Evolutionary conservation across 2,329 filamentous ascomycete species (phyloP).

Genomic region (Neophaeococcomyces mojaviensis): DNA sequence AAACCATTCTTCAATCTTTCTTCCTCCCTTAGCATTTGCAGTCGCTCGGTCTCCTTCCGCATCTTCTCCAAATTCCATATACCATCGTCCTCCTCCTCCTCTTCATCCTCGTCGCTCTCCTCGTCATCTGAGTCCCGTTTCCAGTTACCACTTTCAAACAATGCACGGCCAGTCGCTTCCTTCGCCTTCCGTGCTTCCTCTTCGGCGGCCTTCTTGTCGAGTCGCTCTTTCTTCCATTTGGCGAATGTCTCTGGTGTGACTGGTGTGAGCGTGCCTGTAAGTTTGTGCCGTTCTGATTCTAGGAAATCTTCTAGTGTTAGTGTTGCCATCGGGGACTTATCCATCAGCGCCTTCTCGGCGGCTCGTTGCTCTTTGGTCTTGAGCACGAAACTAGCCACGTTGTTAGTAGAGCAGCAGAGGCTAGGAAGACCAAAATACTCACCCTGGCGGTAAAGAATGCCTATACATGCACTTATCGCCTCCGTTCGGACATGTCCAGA

Average conservation of each 20-base stretch:
- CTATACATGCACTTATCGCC: constrained; percentile 98
- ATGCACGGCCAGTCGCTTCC: constrained; percentile 86
- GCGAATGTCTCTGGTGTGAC: constrained; percentile 89
- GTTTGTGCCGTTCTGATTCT: constrained; percentile 90
- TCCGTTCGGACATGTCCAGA: constrained; percentile 95
- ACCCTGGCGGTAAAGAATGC: constrained; percentile 91
- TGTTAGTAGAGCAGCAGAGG: constrained; percentile 16
- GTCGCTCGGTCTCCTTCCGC: constrained; percentile 72
- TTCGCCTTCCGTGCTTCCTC: constrained; percentile 83
- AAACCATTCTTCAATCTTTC: constrained; percentile 45
- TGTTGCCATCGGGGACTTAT: constrained; percentile 91
- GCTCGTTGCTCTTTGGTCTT: constrained; percentile 97
- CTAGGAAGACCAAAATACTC: constrained; percentile 35
- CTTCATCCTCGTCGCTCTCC: constrained; percentile 46
- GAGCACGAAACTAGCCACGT: constrained; percentile 65
- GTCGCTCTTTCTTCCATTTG: constrained; percentile 91
- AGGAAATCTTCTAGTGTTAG: constrained; percentile 95
- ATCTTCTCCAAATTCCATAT: constrained; percentile 76
- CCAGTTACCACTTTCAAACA: constrained; percentile 98
- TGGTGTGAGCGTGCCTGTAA: constrained; percentile 83
- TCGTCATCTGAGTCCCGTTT: constrained; percentile 56
- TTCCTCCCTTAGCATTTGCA: constrained; percentile 69
- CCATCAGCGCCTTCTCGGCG: constrained; percentile 88
- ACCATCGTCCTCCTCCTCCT: constrained; percentile 38
- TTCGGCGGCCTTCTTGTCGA: constrained; percentile 94